Evolutionary conservation across 805 yeast genomes (phyloP).

Genomic region (Yamadazyma paraphyllophila): DNA sequence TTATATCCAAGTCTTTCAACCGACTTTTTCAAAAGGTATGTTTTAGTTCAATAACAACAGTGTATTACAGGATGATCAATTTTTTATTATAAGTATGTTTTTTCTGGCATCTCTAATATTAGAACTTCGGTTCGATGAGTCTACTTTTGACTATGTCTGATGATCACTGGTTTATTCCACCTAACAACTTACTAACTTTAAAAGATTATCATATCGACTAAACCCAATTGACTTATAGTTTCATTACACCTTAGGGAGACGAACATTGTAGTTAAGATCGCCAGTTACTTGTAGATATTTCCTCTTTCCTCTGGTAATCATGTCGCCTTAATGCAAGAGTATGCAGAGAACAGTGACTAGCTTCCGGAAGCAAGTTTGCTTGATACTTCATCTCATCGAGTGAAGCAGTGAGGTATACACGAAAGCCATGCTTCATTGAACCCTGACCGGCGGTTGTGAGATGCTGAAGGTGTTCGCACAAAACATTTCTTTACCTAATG

Average conservation of each 20-base stretch:
- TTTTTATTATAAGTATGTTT: conserved; percentile 43
- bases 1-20: neutral
- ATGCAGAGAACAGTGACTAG: too few species aligned
- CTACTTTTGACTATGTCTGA: conserved; percentile 71
- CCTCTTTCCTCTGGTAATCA: too few species aligned
- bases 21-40: neutral
- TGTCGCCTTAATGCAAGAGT: too few species aligned
- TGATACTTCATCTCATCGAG: too few species aligned
- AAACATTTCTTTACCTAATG: neutral
- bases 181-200: neutral
- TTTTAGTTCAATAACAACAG: neutral
- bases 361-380: too few species aligned
- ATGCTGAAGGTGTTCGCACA: neutral
- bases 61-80: conserved; percentile 35
- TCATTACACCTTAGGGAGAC: too few species aligned
- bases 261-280: too few species aligned
- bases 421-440: neutral
- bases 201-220: too few species aligned
- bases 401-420: too few species aligned
- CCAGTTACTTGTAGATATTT: too few species aligned
- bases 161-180: conserved; percentile 10
- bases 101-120: conserved; percentile 95
- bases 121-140: conserved; percentile 79
- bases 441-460: neutral
- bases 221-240: too few species aligned